phyloP scores from a whole-genome alignment of 495 filamentous ascomycete genomes.

The Aspergillus diversus region DNA sequence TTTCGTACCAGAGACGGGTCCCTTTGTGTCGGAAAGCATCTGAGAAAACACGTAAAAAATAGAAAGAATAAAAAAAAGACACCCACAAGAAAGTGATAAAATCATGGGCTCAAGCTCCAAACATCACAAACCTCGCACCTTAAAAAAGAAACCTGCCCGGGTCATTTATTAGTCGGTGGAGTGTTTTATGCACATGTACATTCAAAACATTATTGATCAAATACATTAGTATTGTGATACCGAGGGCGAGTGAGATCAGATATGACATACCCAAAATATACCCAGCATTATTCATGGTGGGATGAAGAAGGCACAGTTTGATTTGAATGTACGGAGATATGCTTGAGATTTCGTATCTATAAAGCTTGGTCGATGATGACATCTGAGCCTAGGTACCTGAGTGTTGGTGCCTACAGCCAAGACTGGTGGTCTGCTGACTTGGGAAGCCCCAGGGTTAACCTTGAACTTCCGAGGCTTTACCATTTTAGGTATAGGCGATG shows the following conservation, averaged over 20 bases:
- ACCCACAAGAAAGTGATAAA: conserved; percentile 18
- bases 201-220: conserved; percentile 12
- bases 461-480: conserved; percentile 37
- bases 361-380: too few species aligned
- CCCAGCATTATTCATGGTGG: conserved; percentile 25
- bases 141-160: conserved; percentile 1
- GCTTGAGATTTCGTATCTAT: too few species aligned
- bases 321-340: neutral
- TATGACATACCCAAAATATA: conserved; percentile 30
- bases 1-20: conserved; percentile 26
- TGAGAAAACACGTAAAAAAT: conserved; percentile 21
- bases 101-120: conserved; percentile 1
- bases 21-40: conserved; percentile 30
- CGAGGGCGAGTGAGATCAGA: conserved; percentile 22
- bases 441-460: conserved; percentile 31
- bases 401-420: conserved; percentile 14
- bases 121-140: neutral
- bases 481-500: conserved; percentile 17
- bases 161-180: conserved; percentile 6
- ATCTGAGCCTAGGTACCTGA: conserved; percentile 3
- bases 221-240: conserved; percentile 20
- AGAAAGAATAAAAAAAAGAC: conserved; percentile 24
- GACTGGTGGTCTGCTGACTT: conserved; percentile 29
- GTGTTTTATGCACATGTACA: conserved; percentile 6
- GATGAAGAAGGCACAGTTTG: conserved; percentile 20